Evolutionary conservation across 2,329 filamentous ascomycete species (phyloP).

Genomic region (Exophiala aquamarina): DNA sequence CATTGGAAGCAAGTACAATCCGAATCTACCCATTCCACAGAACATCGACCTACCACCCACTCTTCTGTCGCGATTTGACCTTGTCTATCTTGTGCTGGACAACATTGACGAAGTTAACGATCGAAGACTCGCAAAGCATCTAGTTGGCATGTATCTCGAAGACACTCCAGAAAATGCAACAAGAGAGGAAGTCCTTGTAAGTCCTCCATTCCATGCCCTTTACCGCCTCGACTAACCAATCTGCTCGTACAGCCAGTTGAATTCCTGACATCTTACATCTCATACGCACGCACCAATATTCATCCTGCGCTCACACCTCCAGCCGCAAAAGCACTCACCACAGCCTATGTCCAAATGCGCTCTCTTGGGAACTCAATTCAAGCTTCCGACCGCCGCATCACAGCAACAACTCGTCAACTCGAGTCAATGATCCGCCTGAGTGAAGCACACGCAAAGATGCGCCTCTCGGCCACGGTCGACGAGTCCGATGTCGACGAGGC

Average conservation of each 20-base stretch:
- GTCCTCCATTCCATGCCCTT: conserved; percentile 33
- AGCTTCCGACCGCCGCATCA: conserved; percentile 90
- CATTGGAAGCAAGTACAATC: conserved; percentile 97
- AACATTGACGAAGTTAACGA: conserved; percentile 88
- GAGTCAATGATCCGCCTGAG: conserved; percentile 98
- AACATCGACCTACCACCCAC: conserved; percentile 98
- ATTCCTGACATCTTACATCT: conserved; percentile 95
- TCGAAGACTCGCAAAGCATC: conserved; percentile 82
- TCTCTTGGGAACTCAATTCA: conserved; percentile 86
- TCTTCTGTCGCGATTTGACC: conserved; percentile 89
- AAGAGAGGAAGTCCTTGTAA: conserved; percentile 75
- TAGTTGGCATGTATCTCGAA: conserved; percentile 95
- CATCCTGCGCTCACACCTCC: conserved; percentile 78
- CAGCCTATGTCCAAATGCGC: conserved; percentile 91
- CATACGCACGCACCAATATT: conserved; percentile 83
- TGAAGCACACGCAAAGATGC: conserved; percentile 98
- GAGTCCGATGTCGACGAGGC: conserved; percentile 84
- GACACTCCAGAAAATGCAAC: conserved; percentile 85
- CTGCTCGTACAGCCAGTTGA: conserved; percentile 70
- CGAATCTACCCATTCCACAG: conserved; percentile 89
- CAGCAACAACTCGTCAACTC: conserved; percentile 91
- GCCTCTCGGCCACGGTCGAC: conserved; percentile 73
- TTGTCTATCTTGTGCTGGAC: conserved; percentile 95
- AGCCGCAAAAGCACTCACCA: conserved; percentile 79
- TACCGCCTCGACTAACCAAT: conserved; percentile 13